Conservation (phyloP, 805 yeast species). For the Cyberlindnera saturnus region DNA sequence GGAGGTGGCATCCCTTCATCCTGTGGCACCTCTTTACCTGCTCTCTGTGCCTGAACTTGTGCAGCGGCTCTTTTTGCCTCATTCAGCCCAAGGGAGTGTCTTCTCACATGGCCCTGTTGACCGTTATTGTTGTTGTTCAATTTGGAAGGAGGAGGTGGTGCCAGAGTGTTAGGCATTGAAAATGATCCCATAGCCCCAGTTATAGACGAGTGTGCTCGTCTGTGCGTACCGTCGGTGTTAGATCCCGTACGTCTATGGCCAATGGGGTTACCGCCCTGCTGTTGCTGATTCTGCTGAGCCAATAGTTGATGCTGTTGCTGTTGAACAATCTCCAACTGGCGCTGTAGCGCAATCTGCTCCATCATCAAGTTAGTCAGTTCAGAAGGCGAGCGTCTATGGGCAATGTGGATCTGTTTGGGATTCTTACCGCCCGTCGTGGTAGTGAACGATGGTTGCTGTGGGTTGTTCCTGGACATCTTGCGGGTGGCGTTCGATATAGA, state of each 20-base stretch:
- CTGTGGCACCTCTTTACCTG: conserved; percentile 19
- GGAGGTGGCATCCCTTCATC: conserved; percentile 23
- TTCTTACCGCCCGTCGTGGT: conserved; percentile 34
- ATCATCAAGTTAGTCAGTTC: conserved; percentile 90
- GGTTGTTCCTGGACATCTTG: conserved; percentile 10
- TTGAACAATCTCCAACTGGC: conserved; percentile 86
- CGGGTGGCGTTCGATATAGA: background rate
- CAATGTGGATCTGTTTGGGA: conserved; percentile 75
- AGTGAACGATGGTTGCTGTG: conserved; percentile 20
- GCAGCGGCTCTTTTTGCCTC: conserved; percentile 99
- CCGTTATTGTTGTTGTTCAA: conserved; percentile 4
- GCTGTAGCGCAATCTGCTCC: conserved; percentile 82
- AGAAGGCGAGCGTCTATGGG: conserved; percentile 95
- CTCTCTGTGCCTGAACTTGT: conserved; percentile 71
- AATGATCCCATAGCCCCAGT: conserved; percentile 31
- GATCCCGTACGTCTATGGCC: conserved; percentile 2
- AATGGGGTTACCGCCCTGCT: background rate
- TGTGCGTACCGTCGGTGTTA: conserved; percentile 28
- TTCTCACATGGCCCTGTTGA: conserved; percentile 70
- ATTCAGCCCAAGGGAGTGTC: conserved; percentile 86
- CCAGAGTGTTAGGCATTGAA: conserved; percentile 16
- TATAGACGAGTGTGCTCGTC: conserved; percentile 41
- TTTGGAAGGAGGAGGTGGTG: conserved; percentile 26
- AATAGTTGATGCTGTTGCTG: conserved; percentile 86
- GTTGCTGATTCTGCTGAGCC: conserved; percentile 37